Evolutionary conservation across 2,329 filamentous ascomycete genomes (phyloP).

Genomic region (Dactylellina drechsleri): DNA sequence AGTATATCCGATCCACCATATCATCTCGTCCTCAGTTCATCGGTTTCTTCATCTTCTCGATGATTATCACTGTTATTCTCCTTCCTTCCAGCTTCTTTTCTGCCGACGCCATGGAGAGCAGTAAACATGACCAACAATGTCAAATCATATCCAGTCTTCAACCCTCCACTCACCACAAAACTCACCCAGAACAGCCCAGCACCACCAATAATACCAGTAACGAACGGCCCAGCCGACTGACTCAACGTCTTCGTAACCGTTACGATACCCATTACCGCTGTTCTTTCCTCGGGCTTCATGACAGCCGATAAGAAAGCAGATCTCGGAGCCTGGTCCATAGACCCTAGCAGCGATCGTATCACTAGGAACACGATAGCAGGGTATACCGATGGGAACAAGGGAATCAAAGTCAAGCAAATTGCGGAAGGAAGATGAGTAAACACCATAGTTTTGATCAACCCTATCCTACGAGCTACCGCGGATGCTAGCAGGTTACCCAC

Average conservation of each 20-base stretch:
- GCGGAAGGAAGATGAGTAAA: conserved; percentile 73
- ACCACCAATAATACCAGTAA: conserved; percentile 73
- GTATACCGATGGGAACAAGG: conserved; percentile 67
- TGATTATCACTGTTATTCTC: conserved; percentile 1
- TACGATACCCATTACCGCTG: conserved; percentile 75
- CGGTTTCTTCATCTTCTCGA: not conserved
- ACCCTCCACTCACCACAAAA: conserved; percentile 71
- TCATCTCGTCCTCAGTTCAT: conserved; percentile 1
- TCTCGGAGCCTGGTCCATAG: conserved; percentile 77
- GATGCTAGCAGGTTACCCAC: conserved; percentile 67
- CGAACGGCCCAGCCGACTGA: conserved; percentile 71
- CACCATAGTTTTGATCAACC: conserved; percentile 60
- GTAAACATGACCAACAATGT: conserved; percentile 67
- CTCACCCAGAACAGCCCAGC: conserved; percentile 70
- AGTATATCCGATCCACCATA: too few relatives aligned
- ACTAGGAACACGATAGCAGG: conserved; percentile 71
- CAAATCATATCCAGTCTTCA: conserved; percentile 73
- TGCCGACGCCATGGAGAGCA: conserved; percentile 43
- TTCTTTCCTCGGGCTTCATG: conserved; percentile 73
- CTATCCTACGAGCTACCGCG: conserved; percentile 68
- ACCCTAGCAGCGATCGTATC: conserved; percentile 71
- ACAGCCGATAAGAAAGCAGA: conserved; percentile 75
- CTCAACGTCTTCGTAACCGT: conserved; percentile 75
- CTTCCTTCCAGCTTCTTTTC: conserved; percentile 12
- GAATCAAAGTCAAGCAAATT: conserved; percentile 72